Evolutionary conservation across 345 rosid genomes (phyloP).

Genomic region (Brassica carinata): DNA sequence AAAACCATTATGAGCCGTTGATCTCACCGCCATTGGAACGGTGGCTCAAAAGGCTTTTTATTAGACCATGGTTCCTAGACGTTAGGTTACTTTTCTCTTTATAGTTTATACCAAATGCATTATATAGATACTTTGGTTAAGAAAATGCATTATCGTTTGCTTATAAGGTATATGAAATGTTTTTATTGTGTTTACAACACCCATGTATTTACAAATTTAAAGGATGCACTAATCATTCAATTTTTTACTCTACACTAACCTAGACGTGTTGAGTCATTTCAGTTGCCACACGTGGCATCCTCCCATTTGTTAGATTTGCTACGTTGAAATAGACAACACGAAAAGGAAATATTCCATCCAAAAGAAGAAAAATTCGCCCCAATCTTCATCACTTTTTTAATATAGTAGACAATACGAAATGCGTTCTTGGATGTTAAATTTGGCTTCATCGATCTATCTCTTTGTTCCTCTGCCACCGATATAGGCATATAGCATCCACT

Average conservation of each 20-base stretch:
- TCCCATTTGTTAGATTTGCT: slow-evolving; percentile 22
- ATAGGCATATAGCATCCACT: slow-evolving; percentile 12
- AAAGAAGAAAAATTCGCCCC: slow-evolving; percentile 34
- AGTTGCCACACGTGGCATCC: slow-evolving; percentile 5
- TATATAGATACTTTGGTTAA: not conserved
- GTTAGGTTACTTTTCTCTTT: not conserved
- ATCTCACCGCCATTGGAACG: slow-evolving; percentile 10
- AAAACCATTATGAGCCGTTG: slow-evolving; percentile 9
- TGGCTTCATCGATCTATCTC: not conserved
- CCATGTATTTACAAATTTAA: not conserved
- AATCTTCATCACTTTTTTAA: slow-evolving; percentile 22
- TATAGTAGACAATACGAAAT: not conserved
- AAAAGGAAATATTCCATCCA: slow-evolving; percentile 30
- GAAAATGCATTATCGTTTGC: slow-evolving; percentile 4
- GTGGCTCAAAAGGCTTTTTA: slow-evolving; percentile 12
- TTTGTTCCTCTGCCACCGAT: slow-evolving; percentile 27
- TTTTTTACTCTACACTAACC: not conserved
- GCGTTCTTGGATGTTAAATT: not conserved
- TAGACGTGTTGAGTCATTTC: slow-evolving; percentile 26
- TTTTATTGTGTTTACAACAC: not conserved
- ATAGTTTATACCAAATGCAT: slow-evolving; percentile 11
- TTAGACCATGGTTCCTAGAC: not conserved
- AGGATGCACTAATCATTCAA: not conserved
- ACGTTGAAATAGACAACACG: slow-evolving; percentile 24
- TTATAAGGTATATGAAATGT: not conserved